Evolutionary conservation across 1,139 yeast species (phyloP).

Genomic region (Kurtzmaniella natalensis): DNA sequence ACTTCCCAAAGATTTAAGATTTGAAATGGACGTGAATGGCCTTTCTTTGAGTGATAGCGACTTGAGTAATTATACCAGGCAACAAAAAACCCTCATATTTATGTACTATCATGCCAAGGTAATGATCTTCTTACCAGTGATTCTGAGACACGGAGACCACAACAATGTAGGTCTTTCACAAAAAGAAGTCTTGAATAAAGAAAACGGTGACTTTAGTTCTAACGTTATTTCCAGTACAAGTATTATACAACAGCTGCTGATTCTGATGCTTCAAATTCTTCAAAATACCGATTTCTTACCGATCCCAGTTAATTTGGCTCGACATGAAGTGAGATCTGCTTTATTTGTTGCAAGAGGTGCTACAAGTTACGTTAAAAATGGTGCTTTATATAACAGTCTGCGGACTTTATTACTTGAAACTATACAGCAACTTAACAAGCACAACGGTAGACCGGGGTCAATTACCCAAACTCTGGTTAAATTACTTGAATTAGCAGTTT

Average conservation of each 20-base stretch:
- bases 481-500: slow-evolving; percentile 54
- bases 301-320: slow-evolving; percentile 65
- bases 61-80: slow-evolving; percentile 36
- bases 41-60: slow-evolving; percentile 36
- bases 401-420: slow-evolving; percentile 50
- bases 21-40: slow-evolving; percentile 68
- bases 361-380: slow-evolving; percentile 79
- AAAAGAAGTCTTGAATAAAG: slow-evolving; percentile 32
- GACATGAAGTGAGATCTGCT: slow-evolving; percentile 65
- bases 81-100: slow-evolving; percentile 57
- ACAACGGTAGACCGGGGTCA: slow-evolving; percentile 53
- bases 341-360: slow-evolving; percentile 75
- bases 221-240: slow-evolving; percentile 40
- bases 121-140: slow-evolving; percentile 73
- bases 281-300: slow-evolving; percentile 53
- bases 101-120: slow-evolving; percentile 77
- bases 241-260: slow-evolving; percentile 72
- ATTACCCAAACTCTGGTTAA: slow-evolving; percentile 53
- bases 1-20: slow-evolving; percentile 56
- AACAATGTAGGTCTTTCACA: slow-evolving; percentile 42
- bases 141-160: slow-evolving; percentile 45
- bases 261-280: slow-evolving; percentile 58
- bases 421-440: slow-evolving; percentile 41
- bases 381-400: slow-evolving; percentile 70
- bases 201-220: slow-evolving; percentile 20